phyloP scores from a whole-genome alignment of 345 rosid genomes.

The Populus deltoides region DNA sequence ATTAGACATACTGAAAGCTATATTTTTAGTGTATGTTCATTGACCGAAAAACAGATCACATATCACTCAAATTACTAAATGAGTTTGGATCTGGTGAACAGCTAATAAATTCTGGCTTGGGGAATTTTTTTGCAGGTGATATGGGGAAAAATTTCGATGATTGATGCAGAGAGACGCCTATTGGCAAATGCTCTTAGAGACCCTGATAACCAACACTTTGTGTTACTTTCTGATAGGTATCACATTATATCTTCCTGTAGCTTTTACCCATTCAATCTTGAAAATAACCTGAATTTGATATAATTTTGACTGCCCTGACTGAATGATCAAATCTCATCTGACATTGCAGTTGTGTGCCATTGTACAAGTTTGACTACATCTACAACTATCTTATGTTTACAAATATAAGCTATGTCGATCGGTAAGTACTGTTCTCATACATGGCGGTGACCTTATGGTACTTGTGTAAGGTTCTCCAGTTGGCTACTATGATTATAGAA shows the following conservation, averaged over 20 bases:
- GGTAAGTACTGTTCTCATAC: constrained; percentile 44
- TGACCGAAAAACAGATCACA: neutral
- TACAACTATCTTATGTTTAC: constrained; percentile 77
- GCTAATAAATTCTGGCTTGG: neutral
- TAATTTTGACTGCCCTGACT: neutral
- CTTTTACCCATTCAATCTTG: neutral
- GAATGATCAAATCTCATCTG: constrained; percentile 15
- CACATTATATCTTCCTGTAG: neutral
- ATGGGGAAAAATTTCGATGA: constrained; percentile 98
- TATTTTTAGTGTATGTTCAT: neutral
- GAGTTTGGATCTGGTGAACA: neutral
- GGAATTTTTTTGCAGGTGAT: constrained; percentile 50
- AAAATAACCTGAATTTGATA: neutral
- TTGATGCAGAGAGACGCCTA: constrained; percentile 93
- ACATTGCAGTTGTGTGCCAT: constrained; percentile 80
- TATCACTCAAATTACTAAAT: neutral
- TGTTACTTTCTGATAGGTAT: constrained; percentile 95
- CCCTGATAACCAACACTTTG: constrained; percentile 92
- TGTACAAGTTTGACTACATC: constrained; percentile 82
- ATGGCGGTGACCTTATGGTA: neutral
- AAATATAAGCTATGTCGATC: constrained; percentile 85
- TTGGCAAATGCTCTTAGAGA: constrained; percentile 83
- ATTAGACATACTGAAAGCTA: neutral
- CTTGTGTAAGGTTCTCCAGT: neutral
- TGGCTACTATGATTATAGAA: neutral